These are phyloP conservation scores for Cubamyces lactineus DNA, from an alignment of 768 basidiomycete genomes.

Conservation along the genomic window DNA sequence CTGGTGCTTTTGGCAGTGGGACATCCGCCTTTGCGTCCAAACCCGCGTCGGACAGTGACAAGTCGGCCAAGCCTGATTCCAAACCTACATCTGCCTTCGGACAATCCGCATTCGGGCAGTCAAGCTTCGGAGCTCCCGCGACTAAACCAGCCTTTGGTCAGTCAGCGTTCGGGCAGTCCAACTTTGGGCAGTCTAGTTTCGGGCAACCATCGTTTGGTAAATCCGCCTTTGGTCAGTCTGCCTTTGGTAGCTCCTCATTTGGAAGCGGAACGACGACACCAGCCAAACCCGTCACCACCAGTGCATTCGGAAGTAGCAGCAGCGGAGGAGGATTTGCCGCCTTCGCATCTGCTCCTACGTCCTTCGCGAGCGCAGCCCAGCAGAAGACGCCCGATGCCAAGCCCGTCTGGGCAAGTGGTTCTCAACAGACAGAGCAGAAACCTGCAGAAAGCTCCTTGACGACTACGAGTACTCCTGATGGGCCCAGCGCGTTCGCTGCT, in stretches of 20 bases:
- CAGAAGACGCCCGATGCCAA: conserved; percentile 10
- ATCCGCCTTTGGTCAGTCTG: conserved; percentile 31
- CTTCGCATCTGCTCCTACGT: conserved; percentile 17
- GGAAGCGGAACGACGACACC: neutral
- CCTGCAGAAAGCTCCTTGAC: neutral
- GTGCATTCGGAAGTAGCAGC: neutral
- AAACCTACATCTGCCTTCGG: conserved; percentile 26
- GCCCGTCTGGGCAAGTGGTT: conserved; percentile 17
- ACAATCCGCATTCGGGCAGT: conserved; percentile 21
- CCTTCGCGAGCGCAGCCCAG: conserved; percentile 14
- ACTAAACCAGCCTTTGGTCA: conserved; percentile 34
- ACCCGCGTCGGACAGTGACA: neutral
- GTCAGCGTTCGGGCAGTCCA: conserved; percentile 36
- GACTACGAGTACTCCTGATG: neutral
- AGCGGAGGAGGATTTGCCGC: conserved; percentile 18
- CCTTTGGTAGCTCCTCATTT: conserved; percentile 41
- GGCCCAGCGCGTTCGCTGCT: neutral
- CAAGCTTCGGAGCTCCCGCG: conserved; percentile 27
- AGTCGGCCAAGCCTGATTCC: no score
- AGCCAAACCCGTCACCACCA: neutral
- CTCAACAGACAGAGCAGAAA: conserved; percentile 1
- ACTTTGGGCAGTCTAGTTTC: conserved; percentile 24
- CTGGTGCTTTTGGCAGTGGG: conserved; percentile 6
- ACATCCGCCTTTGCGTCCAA: conserved; percentile 6
- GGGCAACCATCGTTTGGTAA: conserved; percentile 41